Percentiles rank a stretch among this genome's conserved stretches.
Conservation (phyloP, 345 rosid species). For the Kandelia obovata region DNA sequence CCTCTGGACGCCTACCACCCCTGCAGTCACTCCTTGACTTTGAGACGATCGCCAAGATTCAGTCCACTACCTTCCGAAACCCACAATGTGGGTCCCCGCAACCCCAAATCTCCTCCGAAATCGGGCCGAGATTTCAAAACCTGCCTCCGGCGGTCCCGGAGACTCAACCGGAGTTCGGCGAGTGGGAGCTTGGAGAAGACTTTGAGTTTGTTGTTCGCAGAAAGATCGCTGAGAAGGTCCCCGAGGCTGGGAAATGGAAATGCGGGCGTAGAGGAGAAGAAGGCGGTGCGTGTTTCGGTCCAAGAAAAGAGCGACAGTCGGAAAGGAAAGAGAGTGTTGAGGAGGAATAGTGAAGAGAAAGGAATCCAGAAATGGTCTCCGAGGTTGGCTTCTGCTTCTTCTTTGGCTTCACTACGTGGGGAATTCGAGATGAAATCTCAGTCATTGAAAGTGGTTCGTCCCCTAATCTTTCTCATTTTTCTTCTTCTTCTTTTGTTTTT, state of each 20-base stretch:
- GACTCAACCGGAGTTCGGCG: not conserved
- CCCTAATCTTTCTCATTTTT: not conserved
- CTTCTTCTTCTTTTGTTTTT: not conserved
- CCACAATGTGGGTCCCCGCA: not conserved
- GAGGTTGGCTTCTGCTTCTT: not conserved
- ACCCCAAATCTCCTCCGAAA: not conserved
- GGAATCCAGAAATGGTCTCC: not conserved
- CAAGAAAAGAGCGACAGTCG: not conserved
- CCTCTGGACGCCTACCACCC: not conserved
- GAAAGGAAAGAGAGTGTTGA: not conserved
- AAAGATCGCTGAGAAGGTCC: not conserved
- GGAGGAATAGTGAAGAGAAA: not conserved
- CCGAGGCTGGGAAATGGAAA: not conserved
- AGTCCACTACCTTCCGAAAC: not conserved
- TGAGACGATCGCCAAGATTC: constrained; percentile 12
- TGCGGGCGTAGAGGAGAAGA: no score
- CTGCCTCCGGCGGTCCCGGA: not conserved
- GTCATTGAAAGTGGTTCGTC: not conserved
- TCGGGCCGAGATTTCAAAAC: not conserved
- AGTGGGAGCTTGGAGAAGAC: not conserved
- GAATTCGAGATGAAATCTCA: not conserved
- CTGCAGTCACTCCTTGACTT: not conserved
- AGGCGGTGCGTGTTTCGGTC: not conserved
- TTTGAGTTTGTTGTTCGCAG: no score
- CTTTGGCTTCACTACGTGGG: not conserved